A percentile compares a stretch with the other conserved stretches of the same genome.
These are phyloP conservation scores for Ophiostoma triangulosporum DNA, from an alignment of 2,329 filamentous ascomycete species.

Conservation along the genomic window DNA sequence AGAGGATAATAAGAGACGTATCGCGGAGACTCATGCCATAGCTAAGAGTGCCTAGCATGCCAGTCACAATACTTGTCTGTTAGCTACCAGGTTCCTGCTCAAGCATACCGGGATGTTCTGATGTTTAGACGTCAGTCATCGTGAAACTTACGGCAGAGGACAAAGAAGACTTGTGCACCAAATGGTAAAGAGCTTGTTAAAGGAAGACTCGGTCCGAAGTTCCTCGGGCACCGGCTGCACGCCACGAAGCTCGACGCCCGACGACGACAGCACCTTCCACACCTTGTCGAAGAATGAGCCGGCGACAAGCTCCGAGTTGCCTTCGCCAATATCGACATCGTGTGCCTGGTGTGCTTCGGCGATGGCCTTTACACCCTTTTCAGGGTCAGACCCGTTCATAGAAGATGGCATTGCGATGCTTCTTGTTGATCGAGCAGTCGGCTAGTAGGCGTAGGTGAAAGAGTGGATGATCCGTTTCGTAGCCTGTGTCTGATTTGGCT, in stretches of 20 bases:
- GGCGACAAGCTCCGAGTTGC: neutral
- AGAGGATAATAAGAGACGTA: slow-evolving; percentile 45
- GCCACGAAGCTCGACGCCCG: neutral
- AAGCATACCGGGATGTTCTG: neutral
- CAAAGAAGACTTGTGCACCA: neutral
- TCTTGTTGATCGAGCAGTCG: neutral
- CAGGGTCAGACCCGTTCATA: neutral
- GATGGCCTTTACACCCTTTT: neutral
- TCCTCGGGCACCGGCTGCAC: neutral
- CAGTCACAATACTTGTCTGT: slow-evolving; percentile 16
- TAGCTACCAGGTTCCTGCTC: neutral
- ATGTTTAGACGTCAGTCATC: too few relatives aligned
- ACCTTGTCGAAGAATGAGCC: neutral
- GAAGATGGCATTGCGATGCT: neutral
- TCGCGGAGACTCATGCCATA: slow-evolving; percentile 41
- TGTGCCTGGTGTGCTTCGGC: neutral
- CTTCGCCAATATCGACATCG: neutral
- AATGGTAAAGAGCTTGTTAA: neutral
- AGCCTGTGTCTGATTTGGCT: neutral
- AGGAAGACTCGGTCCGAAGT: neutral
- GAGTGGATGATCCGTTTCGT: too few relatives aligned
- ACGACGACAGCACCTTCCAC: neutral
- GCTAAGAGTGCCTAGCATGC: slow-evolving; percentile 42
- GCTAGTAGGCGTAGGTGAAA: neutral
- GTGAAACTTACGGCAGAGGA: neutral